A percentile compares a stretch with the other conserved stretches of the same genome.
Evolutionary conservation across 2,329 filamentous ascomycete species (phyloP).

Genomic region (Leptoxyphium fumago): DNA sequence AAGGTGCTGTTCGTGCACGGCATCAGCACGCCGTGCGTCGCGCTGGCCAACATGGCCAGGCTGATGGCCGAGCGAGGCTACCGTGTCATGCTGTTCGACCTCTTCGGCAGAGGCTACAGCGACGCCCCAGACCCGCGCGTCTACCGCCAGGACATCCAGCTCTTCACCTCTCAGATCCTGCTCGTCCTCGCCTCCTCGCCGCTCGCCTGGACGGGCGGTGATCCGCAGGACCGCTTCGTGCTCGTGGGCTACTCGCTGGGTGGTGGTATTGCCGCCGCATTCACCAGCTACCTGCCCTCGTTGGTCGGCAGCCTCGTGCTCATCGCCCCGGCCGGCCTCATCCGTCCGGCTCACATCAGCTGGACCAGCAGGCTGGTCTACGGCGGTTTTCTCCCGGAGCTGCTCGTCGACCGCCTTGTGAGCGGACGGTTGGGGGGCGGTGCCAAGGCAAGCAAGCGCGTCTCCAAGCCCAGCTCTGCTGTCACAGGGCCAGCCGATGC

Average conservation of each 20-base stretch:
- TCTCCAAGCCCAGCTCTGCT: background rate
- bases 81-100: slow-evolving; percentile 66
- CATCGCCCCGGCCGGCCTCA: slow-evolving; percentile 64
- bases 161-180: slow-evolving; percentile 60
- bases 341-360: slow-evolving; percentile 49
- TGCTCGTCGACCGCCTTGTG: slow-evolving; percentile 38
- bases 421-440: slow-evolving; percentile 33
- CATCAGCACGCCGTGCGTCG: slow-evolving; percentile 63
- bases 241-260: slow-evolving; percentile 70
- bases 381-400: slow-evolving; percentile 45
- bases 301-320: slow-evolving; percentile 58
- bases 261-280: slow-evolving; percentile 56
- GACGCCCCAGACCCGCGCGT: slow-evolving; percentile 53
- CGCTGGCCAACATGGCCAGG: slow-evolving; percentile 51
- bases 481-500: slow-evolving; percentile 15
- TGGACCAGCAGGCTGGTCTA: slow-evolving; percentile 50
- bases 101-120: slow-evolving; percentile 65
- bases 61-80: slow-evolving; percentile 51
- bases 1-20: slow-evolving; percentile 68
- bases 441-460: slow-evolving; percentile 14
- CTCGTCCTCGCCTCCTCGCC: slow-evolving; percentile 55
- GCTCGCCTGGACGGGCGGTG: slow-evolving; percentile 49
- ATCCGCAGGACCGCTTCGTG: slow-evolving; percentile 36
- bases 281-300: slow-evolving; percentile 53
- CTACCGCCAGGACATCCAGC: slow-evolving; percentile 54